Conservation (phyloP, 352 stramenopile species). For the Phytophthora multivora region DNA sequence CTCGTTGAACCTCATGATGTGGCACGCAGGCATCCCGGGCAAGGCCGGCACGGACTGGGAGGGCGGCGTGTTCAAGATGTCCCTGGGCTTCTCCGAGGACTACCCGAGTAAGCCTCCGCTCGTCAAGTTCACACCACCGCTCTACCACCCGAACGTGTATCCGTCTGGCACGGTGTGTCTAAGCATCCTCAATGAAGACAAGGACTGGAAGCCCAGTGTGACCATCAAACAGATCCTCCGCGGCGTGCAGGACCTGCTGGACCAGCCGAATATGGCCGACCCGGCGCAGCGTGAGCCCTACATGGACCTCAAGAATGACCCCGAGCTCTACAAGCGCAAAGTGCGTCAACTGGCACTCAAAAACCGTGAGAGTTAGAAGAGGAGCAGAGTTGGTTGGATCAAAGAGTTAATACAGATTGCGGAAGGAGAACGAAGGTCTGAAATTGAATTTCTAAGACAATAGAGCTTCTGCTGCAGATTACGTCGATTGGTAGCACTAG, state of each 20-base stretch:
- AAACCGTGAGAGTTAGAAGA: slow-evolving; percentile 77
- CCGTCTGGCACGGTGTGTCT: slow-evolving; percentile 97
- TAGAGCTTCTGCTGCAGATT: neutral
- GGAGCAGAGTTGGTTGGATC: neutral
- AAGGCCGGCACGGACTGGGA: slow-evolving; percentile 97
- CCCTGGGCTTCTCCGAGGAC: slow-evolving; percentile 97
- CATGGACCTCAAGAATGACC: slow-evolving; percentile 90
- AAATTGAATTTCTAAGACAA: slow-evolving; percentile 11
- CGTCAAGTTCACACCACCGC: slow-evolving; percentile 97
- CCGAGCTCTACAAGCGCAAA: slow-evolving; percentile 89
- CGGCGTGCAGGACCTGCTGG: slow-evolving; percentile 93
- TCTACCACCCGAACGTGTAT: slow-evolving; percentile 98
- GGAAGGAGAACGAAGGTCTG: slow-evolving; percentile 9
- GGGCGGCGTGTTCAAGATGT: slow-evolving; percentile 97
- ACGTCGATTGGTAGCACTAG: neutral
- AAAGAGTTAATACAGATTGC: slow-evolving; percentile 14
- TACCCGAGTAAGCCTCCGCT: slow-evolving; percentile 98
- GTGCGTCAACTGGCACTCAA: slow-evolving; percentile 83
- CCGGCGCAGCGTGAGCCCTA: slow-evolving; percentile 87
- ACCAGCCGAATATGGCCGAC: slow-evolving; percentile 89
- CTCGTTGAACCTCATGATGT: slow-evolving; percentile 97
- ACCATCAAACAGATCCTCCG: slow-evolving; percentile 99
- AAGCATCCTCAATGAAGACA: slow-evolving; percentile 99
- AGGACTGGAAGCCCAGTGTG: slow-evolving; percentile 98
- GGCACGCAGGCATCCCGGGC: slow-evolving; percentile 96